A percentile compares a stretch with the other conserved stretches of the same genome.
These are phyloP conservation scores for Basidioascus undulatus DNA, from an alignment of 768 basidiomycete species.

Conservation along the genomic window DNA sequence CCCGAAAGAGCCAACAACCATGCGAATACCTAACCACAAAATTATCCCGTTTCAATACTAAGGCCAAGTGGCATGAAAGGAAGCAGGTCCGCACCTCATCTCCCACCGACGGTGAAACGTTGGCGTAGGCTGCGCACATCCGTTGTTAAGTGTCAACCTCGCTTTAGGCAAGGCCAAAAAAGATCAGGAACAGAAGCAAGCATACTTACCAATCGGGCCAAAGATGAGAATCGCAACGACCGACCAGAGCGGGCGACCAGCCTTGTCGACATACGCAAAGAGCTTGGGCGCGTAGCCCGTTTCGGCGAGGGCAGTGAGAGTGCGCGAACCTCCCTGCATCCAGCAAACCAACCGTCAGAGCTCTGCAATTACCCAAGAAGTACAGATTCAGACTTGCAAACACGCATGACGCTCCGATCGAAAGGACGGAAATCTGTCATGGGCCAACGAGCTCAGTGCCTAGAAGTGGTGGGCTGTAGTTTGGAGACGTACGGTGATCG, in stretches of 20 bases:
- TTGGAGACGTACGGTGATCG: too few species aligned
- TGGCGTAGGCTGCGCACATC: slow-evolving; percentile 11
- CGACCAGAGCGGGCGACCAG: slow-evolving; percentile 35
- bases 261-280: slow-evolving; percentile 37
- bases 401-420: slow-evolving; percentile 40
- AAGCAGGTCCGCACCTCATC: too few species aligned
- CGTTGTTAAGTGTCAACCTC: too few species aligned
- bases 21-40: not conserved
- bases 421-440: slow-evolving; percentile 32
- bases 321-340: slow-evolving; percentile 37
- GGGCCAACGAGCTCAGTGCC: too few species aligned
- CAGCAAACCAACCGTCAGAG: too few species aligned
- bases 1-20: slow-evolving; percentile 38
- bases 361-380: too few species aligned
- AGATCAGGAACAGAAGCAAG: not conserved
- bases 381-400: too few species aligned
- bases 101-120: slow-evolving; percentile 26
- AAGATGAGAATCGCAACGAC: slow-evolving; percentile 19
- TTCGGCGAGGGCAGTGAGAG: slow-evolving; percentile 36
- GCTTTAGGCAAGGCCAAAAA: too few species aligned
- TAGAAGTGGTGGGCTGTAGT: too few species aligned
- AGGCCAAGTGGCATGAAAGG: slow-evolving; percentile 30
- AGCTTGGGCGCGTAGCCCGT: slow-evolving; percentile 37
- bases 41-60: not conserved
- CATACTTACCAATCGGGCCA: slow-evolving; percentile 5